A percentile compares a stretch with the other conserved stretches of the same genome.
phyloP scores from a whole-genome alignment of 140 eudicot genomes.

The Cichorium intybus region DNA sequence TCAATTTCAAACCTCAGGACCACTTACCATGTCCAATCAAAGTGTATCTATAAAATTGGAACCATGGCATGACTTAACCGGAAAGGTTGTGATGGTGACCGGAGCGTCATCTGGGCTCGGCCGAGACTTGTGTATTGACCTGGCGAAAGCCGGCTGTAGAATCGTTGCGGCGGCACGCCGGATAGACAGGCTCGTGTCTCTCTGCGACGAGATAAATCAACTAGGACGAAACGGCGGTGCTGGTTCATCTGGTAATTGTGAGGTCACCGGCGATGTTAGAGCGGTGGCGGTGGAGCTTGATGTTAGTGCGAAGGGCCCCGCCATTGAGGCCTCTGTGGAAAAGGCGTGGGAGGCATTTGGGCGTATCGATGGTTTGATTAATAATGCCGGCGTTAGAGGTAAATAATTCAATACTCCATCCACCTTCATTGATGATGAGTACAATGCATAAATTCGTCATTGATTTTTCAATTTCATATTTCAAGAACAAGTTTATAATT shows the following conservation, averaged over 20 bases:
- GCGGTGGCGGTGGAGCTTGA: slow-evolving; percentile 80
- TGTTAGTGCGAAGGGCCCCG: slow-evolving; percentile 33
- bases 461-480: neutral
- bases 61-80: slow-evolving; percentile 40
- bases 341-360: slow-evolving; percentile 73
- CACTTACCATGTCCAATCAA: slow-evolving; percentile 4
- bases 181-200: slow-evolving; percentile 37
- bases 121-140: slow-evolving; percentile 51
- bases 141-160: slow-evolving; percentile 56
- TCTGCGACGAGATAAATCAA: slow-evolving; percentile 65
- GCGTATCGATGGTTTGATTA: slow-evolving; percentile 49
- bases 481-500: neutral
- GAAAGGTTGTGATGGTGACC: slow-evolving; percentile 74
- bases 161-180: slow-evolving; percentile 73
- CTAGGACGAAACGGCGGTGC: neutral
- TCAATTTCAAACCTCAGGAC: neutral
- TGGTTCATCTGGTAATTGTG: neutral
- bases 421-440: neutral
- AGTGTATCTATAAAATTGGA: slow-evolving; percentile 12
- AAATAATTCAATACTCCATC: neutral
- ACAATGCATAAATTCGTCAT: neutral
- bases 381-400: slow-evolving; percentile 48
- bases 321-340: slow-evolving; percentile 43
- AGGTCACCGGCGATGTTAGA: neutral
- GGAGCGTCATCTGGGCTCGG: slow-evolving; percentile 82